These are phyloP conservation scores for Elasticomyces elasticus DNA, from an alignment of 495 filamentous ascomycete genomes.

Conservation along the genomic window DNA sequence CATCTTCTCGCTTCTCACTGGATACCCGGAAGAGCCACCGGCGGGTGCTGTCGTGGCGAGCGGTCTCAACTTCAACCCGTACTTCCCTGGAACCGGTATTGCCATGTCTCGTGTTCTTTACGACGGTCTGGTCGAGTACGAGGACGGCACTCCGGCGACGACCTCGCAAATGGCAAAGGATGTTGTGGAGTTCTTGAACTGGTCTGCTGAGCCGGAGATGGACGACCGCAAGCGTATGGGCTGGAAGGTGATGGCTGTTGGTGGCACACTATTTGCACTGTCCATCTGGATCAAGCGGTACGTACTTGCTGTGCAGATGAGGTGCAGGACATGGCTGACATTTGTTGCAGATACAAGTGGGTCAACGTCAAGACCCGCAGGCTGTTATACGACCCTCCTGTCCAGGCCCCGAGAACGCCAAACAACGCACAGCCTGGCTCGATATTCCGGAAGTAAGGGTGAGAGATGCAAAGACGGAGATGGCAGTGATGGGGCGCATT, in stretches of 20 bases:
- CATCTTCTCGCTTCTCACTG: constrained; percentile 93
- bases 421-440: constrained; percentile 7
- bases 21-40: constrained; percentile 93
- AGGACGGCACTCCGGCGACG: constrained; percentile 87
- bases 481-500: background rate
- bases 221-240: constrained; percentile 99
- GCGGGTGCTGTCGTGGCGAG: constrained; percentile 69
- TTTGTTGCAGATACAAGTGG: constrained; percentile 80
- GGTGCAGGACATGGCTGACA: constrained; percentile 3
- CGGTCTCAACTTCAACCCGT: constrained; percentile 99
- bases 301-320: background rate
- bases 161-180: constrained; percentile 99
- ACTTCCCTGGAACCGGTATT: constrained; percentile 98
- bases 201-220: constrained; percentile 98
- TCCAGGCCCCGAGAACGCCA: constrained; percentile 4
- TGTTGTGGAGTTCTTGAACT: constrained; percentile 96
- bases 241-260: constrained; percentile 77
- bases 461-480: background rate
- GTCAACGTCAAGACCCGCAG: constrained; percentile 87
- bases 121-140: constrained; percentile 96
- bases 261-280: constrained; percentile 66
- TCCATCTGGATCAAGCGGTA: constrained; percentile 93
- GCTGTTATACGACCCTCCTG: constrained; percentile 69
- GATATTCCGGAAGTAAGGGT: constrained; percentile 6
- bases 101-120: constrained; percentile 98